phyloP scores from a whole-genome alignment of 2,329 filamentous ascomycete species.

The Aspergillus viridinutans region DNA sequence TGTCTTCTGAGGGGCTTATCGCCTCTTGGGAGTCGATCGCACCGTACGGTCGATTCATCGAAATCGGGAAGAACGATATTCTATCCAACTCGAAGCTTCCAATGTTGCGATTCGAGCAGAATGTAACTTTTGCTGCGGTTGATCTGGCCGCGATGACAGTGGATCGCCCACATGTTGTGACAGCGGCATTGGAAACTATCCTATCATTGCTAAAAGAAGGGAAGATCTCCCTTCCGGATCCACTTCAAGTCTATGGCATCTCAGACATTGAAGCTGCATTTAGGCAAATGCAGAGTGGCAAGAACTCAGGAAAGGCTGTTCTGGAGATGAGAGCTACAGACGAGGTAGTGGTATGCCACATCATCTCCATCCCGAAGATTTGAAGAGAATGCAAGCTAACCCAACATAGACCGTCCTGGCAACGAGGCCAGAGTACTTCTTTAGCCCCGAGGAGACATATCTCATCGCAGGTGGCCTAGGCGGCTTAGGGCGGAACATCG shows the following conservation, averaged over 20 bases:
- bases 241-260: constrained; percentile 25
- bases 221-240: constrained; percentile 25
- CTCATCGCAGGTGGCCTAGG: constrained; percentile 32
- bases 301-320: constrained; percentile 40
- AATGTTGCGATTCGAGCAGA: constrained; percentile 4
- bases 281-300: constrained; percentile 28
- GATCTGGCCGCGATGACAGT: constrained; percentile 3
- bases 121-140: constrained; percentile 5
- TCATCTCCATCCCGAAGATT: neutral
- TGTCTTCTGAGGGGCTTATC: constrained; percentile 22
- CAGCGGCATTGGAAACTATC: neutral
- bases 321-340: constrained; percentile 4
- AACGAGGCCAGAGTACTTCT: neutral
- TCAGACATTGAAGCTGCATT: constrained; percentile 26
- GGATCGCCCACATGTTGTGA: constrained; percentile 1
- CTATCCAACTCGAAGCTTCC: constrained; percentile 9
- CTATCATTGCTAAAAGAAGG: constrained; percentile 4
- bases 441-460: constrained; percentile 19
- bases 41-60: constrained; percentile 23
- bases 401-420: constrained; percentile 4
- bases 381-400: neutral
- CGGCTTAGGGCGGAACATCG: constrained; percentile 28
- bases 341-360: constrained; percentile 3
- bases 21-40: constrained; percentile 26
- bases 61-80: constrained; percentile 7